These are phyloP conservation scores for Saksenaea vasiformis DNA, from an alignment of 371 early-diverging fungal genomes.

Conservation along the genomic window DNA sequence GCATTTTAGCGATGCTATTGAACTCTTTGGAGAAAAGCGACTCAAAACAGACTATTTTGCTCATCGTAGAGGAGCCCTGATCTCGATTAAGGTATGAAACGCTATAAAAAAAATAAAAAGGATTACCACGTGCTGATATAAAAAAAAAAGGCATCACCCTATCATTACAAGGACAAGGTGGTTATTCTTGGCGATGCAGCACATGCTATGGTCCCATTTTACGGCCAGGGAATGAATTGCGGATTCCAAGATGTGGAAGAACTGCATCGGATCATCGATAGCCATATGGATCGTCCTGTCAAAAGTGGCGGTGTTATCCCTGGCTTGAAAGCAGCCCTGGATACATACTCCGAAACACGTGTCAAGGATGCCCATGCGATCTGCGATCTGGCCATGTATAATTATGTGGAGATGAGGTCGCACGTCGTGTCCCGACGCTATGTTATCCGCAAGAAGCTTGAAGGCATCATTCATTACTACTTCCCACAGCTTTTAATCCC, in stretches of 20 bases:
- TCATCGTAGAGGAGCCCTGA: constrained; percentile 85
- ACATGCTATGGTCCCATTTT: constrained; percentile 98
- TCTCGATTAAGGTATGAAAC: constrained; percentile 72
- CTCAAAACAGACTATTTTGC: constrained; percentile 75
- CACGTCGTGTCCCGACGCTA: constrained; percentile 76
- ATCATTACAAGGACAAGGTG: constrained; percentile 74
- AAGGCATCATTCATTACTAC: constrained; percentile 69
- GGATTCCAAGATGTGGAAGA: constrained; percentile 94
- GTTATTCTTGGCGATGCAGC: constrained; percentile 96
- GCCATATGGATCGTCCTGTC: constrained; percentile 46
- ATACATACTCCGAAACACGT: constrained; percentile 73
- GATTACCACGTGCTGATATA: neutral
- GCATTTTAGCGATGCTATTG: constrained; percentile 85
- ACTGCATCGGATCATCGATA: constrained; percentile 69
- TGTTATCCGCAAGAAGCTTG: constrained; percentile 76
- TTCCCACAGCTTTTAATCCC: constrained; percentile 84
- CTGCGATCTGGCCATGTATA: constrained; percentile 92
- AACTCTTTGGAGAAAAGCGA: constrained; percentile 73
- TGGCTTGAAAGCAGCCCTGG: constrained; percentile 61
- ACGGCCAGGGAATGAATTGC: constrained; percentile 97
- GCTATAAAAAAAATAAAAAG: neutral
- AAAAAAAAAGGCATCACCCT: constrained; percentile 79
- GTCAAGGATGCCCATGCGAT: constrained; percentile 87
- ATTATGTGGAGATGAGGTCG: constrained; percentile 94
- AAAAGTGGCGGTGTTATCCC: constrained; percentile 5